Conservation (phyloP, 306 rosid species). For the Geum urbanum region DNA sequence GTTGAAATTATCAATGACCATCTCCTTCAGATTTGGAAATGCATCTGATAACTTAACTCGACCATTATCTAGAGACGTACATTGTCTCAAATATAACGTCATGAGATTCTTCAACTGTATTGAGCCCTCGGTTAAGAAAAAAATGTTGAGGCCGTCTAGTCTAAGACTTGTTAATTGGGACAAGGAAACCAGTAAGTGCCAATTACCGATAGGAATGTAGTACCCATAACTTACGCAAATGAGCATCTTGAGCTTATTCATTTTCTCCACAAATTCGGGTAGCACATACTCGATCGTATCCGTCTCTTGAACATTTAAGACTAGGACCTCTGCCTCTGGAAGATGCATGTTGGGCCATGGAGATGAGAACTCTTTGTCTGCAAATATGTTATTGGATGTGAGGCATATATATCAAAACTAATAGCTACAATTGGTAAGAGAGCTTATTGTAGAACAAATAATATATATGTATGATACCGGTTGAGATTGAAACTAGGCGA, state of each 20-base stretch:
- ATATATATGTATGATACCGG: conserved; percentile 38
- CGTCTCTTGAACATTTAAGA: conserved; percentile 21
- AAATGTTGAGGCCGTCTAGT: too few species aligned
- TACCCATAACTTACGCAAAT: conserved; percentile 34
- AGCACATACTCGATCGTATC: conserved; percentile 1
- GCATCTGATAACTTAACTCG: too few species aligned
- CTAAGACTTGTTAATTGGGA: too few species aligned
- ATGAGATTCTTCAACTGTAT: too few species aligned
- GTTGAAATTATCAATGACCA: too few species aligned
- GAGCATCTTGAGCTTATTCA: conserved; percentile 40
- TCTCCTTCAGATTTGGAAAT: too few species aligned
- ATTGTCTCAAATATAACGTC: too few species aligned
- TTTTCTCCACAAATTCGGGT: conserved; percentile 41
- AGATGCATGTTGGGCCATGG: conserved; percentile 42
- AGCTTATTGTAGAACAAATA: too few species aligned
- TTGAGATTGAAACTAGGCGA: conserved; percentile 45
- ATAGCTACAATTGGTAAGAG: too few species aligned
- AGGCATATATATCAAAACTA: not conserved
- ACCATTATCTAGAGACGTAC: not conserved
- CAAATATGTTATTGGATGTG: conserved; percentile 16
- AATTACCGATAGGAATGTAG: too few species aligned
- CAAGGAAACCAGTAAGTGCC: too few species aligned
- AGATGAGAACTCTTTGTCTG: conserved; percentile 41
- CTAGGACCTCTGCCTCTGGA: conserved; percentile 39
- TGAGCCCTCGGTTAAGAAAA: too few species aligned